Percentiles rank a stretch among this genome's conserved stretches.
These are phyloP conservation scores for Penicillium sp. DNA, from an alignment of 2,329 filamentous ascomycete genomes.

Conservation along the genomic window DNA sequence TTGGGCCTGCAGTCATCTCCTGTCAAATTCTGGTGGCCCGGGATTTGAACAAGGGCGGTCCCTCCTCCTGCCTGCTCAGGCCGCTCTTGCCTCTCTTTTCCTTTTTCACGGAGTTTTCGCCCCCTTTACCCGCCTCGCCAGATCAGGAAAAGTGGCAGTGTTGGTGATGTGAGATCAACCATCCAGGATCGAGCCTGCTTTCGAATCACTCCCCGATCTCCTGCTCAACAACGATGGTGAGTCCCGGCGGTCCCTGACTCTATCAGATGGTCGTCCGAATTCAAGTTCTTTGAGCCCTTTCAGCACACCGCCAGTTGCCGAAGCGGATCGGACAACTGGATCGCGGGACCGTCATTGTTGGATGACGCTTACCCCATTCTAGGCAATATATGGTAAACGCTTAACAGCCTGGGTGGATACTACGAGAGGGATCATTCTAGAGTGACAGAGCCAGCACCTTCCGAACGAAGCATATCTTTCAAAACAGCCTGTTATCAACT, in stretches of 20 bases:
- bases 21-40: slow-evolving; percentile 10
- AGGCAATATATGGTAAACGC: slow-evolving; percentile 1
- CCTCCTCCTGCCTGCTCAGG: neutral
- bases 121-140: neutral
- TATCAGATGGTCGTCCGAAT: neutral
- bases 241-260: neutral
- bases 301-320: slow-evolving; percentile 13
- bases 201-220: neutral
- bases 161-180: slow-evolving; percentile 10
- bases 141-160: slow-evolving; percentile 6
- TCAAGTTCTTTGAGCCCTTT: neutral
- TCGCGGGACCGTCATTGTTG: neutral
- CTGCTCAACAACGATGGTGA: slow-evolving; percentile 1
- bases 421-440: neutral
- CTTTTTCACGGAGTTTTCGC: neutral
- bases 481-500: neutral
- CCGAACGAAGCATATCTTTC: slow-evolving; percentile 11
- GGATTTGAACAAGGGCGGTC: neutral
- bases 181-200: neutral
- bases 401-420: neutral
- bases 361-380: neutral
- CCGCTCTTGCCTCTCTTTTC: neutral
- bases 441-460: neutral
- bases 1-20: slow-evolving; percentile 10
- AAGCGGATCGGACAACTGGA: neutral